phyloP scores from a whole-genome alignment of 176 grass and related monocot genomes.

The Alloteropsis semialata region DNA sequence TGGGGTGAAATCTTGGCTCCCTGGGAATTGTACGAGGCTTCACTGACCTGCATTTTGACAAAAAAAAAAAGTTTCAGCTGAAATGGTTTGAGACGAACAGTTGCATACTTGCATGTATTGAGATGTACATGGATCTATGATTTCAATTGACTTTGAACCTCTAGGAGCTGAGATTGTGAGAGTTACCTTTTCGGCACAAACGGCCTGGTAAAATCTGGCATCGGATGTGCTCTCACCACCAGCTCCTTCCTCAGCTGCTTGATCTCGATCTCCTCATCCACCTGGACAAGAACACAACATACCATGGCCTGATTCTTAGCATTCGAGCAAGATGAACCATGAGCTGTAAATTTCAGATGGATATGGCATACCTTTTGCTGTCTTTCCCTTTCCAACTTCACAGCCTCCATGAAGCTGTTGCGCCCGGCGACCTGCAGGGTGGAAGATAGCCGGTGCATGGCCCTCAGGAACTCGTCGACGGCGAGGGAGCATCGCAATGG shows the following conservation, averaged over 20 bases:
- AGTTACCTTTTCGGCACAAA: slow-evolving; percentile 74
- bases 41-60: slow-evolving; percentile 47
- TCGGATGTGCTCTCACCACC: slow-evolving; percentile 67
- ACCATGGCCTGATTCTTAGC: neutral
- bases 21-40: slow-evolving; percentile 57
- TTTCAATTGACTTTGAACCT: neutral
- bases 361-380: slow-evolving; percentile 50
- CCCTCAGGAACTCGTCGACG: neutral
- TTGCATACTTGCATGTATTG: neutral
- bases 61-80: neutral
- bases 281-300: neutral
- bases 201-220: slow-evolving; percentile 80
- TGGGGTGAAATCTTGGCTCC: slow-evolving; percentile 73
- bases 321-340: neutral
- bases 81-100: neutral
- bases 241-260: slow-evolving; percentile 60
- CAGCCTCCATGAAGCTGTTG: slow-evolving; percentile 54
- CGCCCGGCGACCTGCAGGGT: slow-evolving; percentile 52
- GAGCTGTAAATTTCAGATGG: neutral
- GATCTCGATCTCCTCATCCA: slow-evolving; percentile 60
- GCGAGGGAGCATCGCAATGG: slow-evolving; percentile 3
- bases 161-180: neutral
- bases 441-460: neutral
- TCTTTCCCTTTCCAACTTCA: slow-evolving; percentile 59
- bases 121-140: neutral